Evolutionary conservation across 306 rosid species (phyloP), one percentile per base, ranked within the genome.

Genomic region (Acacia acuminata): DNA sequence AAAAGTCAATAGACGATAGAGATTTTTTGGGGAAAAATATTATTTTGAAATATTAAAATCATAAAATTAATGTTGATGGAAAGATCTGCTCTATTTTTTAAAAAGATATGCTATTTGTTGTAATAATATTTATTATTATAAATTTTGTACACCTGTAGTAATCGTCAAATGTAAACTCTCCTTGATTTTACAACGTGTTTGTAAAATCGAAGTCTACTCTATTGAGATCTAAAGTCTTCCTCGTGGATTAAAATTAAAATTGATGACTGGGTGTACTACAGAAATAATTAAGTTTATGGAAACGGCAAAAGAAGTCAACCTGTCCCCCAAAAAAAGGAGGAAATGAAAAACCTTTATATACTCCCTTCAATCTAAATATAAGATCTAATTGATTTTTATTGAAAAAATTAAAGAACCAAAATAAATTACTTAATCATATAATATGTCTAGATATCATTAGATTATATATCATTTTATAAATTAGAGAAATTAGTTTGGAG

Each of bases 381-480:
- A 36, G 7, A 5, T 1, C 7, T 36, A 36, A 0, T 5, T 36
- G 1, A 36, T 1, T 36, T 36, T 36, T 36, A 0, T 4, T 36
- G 0, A 0, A 36, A 5, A 36, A 0, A 36, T 36, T 36, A 36
- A 36, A 5, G 7, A 36, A 36, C 0, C 7, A 5, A 36, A 5
- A 36, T 36, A 36, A 36, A 0, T 36, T 36, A 36, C 38, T 34
- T 34, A 34, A 34, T 4, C 0, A 34, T 34, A 34, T 34, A 34
- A 34, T 34, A 34, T 34, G 0, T 34, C 0, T 34, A 6, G 0
- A 1, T 34, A 34, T 34, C 38, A 34, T 34, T 34, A 34, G 38
- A 34, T 34, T 34, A 34, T 34, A 34, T 4, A 34, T 4, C 0
- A 34, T 0, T 34, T 34, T 4, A 34, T 34, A 34, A 34, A 34